Evolutionary conservation across 805 yeast genomes (phyloP), one percentile per base, ranked within the genome.

Genomic region (Suhomyces faveliae): DNA sequence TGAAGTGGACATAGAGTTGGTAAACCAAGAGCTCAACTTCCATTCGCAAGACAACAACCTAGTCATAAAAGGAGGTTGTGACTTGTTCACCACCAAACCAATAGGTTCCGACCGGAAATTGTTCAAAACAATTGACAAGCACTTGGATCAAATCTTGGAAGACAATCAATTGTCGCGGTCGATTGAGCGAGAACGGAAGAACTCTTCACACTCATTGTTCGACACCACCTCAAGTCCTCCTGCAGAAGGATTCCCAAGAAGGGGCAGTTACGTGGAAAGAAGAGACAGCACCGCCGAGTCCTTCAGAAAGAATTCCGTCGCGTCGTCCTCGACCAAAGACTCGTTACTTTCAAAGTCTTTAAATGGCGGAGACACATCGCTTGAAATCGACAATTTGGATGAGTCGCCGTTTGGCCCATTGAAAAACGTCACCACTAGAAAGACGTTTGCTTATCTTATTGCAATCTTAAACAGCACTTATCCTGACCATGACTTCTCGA

Each of bases 401-500:
- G 76, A 67, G 41, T 66, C 89, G 2, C 98, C 98, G 0, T 94
- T 94, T 70, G 99, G 99, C 0, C 96, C 97, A 0, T 74, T 94
- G 27, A 87, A 85, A 59, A 85, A 85, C 57, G 81, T 85, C n/a
- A 83, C 94, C 1, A 86, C 96, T 40, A 79, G 97, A 53, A 85
- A 89, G 65, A 84, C 91, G 1, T 94, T 92, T 71, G 94, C 97
- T 0, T 88, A 91, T 61, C 72, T 94, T 42, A 88, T 94, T 50
- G 94, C 96, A 1, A 90, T 91, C 29, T 74, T 94, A 45, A 94
- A 94, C 64, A 87, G 95, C 6, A 85, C 95, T 4, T 92, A 88
- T 62, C 98, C 99, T 0, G 99, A 94, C 64, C 96, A 94, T 60
- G 99, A 94, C 62, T 94, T 92, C 59, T 79, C 95, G 10, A 79